Conservation (phyloP, 1,284 basidiomycete species). For the Boletus smithii region DNA sequence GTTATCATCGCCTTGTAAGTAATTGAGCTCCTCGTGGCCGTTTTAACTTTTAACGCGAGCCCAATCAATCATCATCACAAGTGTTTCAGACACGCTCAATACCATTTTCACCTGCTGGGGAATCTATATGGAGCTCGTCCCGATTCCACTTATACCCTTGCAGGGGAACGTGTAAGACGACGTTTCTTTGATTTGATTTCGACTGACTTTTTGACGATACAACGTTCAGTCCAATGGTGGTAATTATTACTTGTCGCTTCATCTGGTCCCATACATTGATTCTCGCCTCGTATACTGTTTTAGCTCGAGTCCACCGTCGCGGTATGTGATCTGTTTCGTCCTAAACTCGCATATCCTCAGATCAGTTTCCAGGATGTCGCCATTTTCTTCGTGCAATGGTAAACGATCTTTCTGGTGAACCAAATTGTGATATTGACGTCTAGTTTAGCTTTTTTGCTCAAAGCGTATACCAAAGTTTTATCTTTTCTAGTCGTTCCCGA, state of each 20-base stretch:
- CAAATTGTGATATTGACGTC: constrained; percentile 1
- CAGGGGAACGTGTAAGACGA: constrained; percentile 7
- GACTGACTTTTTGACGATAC: neutral
- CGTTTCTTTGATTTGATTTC: neutral
- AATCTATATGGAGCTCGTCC: constrained; percentile 11
- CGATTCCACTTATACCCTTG: constrained; percentile 1
- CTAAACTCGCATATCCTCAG: neutral
- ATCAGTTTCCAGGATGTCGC: constrained; percentile 2
- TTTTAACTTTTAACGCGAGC: neutral
- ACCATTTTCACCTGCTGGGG: constrained; percentile 11
- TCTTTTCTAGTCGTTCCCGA: neutral
- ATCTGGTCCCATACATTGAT: neutral
- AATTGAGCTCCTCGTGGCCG: neutral
- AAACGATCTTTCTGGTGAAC: neutral
- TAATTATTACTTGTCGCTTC: neutral
- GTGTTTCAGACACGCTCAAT: constrained; percentile 15
- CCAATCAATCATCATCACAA: neutral
- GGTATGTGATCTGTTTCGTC: constrained; percentile 3
- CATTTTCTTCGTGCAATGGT: constrained; percentile 23
- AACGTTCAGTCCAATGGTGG: constrained; percentile 14
- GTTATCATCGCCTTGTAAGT: constrained; percentile 12
- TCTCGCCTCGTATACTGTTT: neutral
- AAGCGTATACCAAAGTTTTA: constrained; percentile 12
- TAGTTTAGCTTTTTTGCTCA: constrained; percentile 15
- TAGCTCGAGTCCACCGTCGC: constrained; percentile 18